phyloP scores from a whole-genome alignment of 2,329 filamentous ascomycete species.

The Trichoderma atroviride region DNA sequence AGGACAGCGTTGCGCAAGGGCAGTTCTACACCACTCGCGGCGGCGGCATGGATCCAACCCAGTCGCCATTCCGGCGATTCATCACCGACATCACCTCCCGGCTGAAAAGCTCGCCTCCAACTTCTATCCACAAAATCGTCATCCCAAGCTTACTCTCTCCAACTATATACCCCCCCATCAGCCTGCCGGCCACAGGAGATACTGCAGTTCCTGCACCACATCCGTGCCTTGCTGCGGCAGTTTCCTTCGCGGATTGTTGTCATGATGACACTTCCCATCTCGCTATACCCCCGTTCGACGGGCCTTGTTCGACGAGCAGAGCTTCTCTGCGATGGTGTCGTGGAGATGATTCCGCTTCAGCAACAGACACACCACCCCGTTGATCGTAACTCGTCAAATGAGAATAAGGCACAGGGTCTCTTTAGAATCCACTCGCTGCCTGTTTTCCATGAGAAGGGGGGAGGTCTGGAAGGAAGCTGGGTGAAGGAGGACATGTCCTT shows the following conservation, averaged over 20 bases:
- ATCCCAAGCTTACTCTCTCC: constrained; percentile 87
- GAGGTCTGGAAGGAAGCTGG: constrained; percentile 68
- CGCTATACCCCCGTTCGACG: constrained; percentile 74
- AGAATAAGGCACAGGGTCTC: constrained; percentile 78
- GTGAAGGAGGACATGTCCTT: constrained; percentile 88
- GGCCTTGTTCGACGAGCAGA: constrained; percentile 87
- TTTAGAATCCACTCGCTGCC: constrained; percentile 82
- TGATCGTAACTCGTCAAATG: constrained; percentile 59
- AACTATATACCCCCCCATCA: constrained; percentile 74
- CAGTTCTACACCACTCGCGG: constrained; percentile 55
- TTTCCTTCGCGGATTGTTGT: constrained; percentile 67
- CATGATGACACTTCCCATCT: constrained; percentile 75
- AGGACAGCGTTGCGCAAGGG: constrained; percentile 51
- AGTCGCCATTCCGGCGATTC: constrained; percentile 59
- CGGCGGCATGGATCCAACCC: constrained; percentile 36
- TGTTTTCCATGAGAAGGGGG: constrained; percentile 84
- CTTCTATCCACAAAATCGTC: constrained; percentile 75
- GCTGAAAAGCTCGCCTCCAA: constrained; percentile 59
- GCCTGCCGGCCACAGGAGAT: constrained; percentile 71
- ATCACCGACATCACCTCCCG: constrained; percentile 59
- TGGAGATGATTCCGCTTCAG: constrained; percentile 76
- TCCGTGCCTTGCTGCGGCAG: constrained; percentile 74
- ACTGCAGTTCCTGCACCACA: constrained; percentile 77
- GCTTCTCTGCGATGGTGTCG: constrained; percentile 77
- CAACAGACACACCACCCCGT: constrained; percentile 51